Evolutionary conservation across 1,284 basidiomycete species (phyloP).

Genomic region (Bjerkandera adusta): DNA sequence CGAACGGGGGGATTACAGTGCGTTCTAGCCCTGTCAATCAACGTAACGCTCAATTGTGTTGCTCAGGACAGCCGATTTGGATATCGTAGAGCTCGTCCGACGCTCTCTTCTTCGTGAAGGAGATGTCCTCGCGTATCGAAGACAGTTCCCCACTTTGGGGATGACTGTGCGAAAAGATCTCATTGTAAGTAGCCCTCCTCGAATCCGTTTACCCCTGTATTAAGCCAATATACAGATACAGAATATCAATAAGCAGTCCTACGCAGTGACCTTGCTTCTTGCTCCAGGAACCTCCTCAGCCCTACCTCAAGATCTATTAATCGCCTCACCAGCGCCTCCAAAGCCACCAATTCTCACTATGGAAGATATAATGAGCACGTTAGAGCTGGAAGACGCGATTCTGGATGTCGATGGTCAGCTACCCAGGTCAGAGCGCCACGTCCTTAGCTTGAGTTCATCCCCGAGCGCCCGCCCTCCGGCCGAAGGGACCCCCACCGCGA

Average conservation of each 20-base stretch:
- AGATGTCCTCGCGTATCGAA: conserved; percentile 51
- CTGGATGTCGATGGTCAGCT: conserved; percentile 51
- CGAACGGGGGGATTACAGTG: conserved; percentile 8
- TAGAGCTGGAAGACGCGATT: conserved; percentile 47
- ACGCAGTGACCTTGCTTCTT: conserved; percentile 41
- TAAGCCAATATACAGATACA: conserved; percentile 36
- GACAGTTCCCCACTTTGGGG: conserved; percentile 38
- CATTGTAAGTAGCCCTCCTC: conserved; percentile 35
- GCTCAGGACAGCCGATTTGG: conserved; percentile 30
- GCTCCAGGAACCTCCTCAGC: conserved; percentile 34
- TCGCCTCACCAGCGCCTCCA: conserved; percentile 28
- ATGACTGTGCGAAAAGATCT: conserved; percentile 51
- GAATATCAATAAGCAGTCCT: conserved; percentile 38
- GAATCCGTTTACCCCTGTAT: background rate
- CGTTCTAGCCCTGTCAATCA: background rate
- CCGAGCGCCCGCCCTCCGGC: background rate
- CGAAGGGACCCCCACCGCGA: conserved; percentile 7
- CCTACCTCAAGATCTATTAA: conserved; percentile 38
- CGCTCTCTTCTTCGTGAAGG: conserved; percentile 44
- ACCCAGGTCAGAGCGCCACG: conserved; percentile 33
- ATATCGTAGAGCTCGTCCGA: conserved; percentile 42
- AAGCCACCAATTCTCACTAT: conserved; percentile 29
- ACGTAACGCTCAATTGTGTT: background rate
- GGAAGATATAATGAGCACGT: conserved; percentile 39
- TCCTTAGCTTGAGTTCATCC: background rate